Base-by-base conservation (phyloP, 805 yeast species). In the Lachancea sp. region DNA sequence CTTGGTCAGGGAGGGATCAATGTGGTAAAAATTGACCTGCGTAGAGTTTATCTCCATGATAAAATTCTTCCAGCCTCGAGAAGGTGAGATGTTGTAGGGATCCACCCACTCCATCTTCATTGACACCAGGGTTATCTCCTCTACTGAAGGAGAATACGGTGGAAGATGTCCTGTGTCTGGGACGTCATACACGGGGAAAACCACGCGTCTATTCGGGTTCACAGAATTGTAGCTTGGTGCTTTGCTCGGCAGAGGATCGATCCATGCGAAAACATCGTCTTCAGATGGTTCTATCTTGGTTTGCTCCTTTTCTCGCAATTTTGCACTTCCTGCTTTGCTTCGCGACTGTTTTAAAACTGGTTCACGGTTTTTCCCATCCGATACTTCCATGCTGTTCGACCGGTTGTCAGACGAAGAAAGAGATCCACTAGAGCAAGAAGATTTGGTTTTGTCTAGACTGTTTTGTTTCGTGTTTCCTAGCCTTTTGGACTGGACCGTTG, bases 31-130 rank as follows among this genome's bases (percentile, higher is more conserved):
- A 62, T 85, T 85, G 30, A 90, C 67, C 65, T 87, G 95, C 1
- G 97, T 90, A 16, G 91, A 85, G 69, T 90, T 88, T 41, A 90
- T 68, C 57, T 85, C 95, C 62, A 87, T 70, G 18, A 84, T 69
- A 36, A 74, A 74, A 36, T 74, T 69, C 53, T 72, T 74, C 98
- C 98, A 90, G 10, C 77, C 73, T 49, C 95, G 70, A 8, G 70
- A 61, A 2, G 79, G 71, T 0, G 95, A 73, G 2, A 79, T 69
- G 53, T 83, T 89, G 58, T 81, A 84, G 0, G 96, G 96, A 3
- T 86, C 74, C 1, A 78, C 49, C 82, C 89, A 79, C 62, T 89
- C 96, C 38, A 74, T 56, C 58, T 89, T 90, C 54, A 89, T 70
- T 6, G 75, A 60, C 1, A 82, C 72, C 1, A 75, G 55, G 0